Conservation (phyloP, 306 rosid species). For the Rosa chinensis region DNA sequence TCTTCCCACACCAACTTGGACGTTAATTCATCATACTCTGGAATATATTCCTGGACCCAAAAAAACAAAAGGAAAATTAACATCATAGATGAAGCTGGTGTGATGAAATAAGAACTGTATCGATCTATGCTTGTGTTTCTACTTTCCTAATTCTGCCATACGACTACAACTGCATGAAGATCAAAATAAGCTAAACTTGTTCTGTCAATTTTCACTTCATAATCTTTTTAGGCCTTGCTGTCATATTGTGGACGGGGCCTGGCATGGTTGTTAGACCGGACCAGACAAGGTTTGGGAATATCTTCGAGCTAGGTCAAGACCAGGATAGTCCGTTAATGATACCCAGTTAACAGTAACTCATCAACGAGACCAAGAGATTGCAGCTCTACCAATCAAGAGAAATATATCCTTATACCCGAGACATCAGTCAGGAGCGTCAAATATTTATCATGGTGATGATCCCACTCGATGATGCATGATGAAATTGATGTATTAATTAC, state of each 20-base stretch:
- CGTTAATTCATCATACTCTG: constrained; percentile 77
- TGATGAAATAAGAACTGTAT: background rate
- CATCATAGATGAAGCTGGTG: background rate
- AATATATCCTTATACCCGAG: background rate
- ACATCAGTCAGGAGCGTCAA: background rate
- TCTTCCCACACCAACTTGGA: constrained; percentile 97
- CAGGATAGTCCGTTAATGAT: background rate
- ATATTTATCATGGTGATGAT: background rate
- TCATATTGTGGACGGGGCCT: background rate
- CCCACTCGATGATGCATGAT: background rate
- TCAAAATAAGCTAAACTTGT: background rate
- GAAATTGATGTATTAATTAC: constrained; percentile 28
- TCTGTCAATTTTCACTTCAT: background rate
- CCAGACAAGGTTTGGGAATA: background rate
- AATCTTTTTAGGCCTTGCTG: background rate
- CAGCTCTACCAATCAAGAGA: background rate
- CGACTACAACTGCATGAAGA: background rate
- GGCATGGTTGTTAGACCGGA: background rate
- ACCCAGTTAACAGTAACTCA: background rate
- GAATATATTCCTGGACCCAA: constrained; percentile 75
- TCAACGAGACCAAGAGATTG: background rate
- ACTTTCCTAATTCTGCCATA: background rate
- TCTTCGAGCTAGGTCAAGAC: background rate
- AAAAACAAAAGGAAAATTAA: background rate
- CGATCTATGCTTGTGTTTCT: background rate